Base-by-base conservation (phyloP, 139 green algal genomes). In the Desmodesmus armatus region DNA sequence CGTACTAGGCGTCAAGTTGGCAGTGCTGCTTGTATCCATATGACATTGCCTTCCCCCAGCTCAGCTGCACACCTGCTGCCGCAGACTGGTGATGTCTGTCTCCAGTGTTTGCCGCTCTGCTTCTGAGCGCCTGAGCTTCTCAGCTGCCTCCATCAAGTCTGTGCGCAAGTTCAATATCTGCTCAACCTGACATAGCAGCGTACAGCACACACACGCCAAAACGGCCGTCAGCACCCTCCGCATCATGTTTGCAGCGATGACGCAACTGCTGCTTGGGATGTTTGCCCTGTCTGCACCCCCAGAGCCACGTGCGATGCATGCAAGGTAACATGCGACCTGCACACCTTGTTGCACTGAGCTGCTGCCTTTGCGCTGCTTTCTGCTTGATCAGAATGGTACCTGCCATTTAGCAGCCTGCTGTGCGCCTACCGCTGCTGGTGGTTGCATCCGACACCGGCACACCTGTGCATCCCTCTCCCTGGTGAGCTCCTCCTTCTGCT, bases 401-500 rank as follows among this genome's bases (percentile, higher is more conserved):
- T 58, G 13, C 47, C 47, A 7, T 21, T 33, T 33, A 66, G 60
- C 73, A 5, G 53, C 62, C 67, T 69, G 60, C 60, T 5, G n/a
- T 37, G 60, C n/a, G 3, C n/a, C 13, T 69, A 27, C 60, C 2
- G 60, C 60, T 37, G 60, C 60, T 37, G 60, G 0, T 69, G 27
- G 29, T 23, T 11, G 60, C 60, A 41, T 21, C 29, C 23, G 1
- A 72, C n/a, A n/a, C n/a, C n/a, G n/a, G n/a, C n/a, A 21, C n/a
- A 90, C 90, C 90, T 97, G 94, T 39, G 62, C 70, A 58, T 98
- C 94, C 9, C 95, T 88, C 88, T 97, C 94, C 9, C 85, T 80
- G 3, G 91, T 89, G 23, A 97, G 89, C 60, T 96, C 95, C 78
- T 98, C 94, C 85, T 96, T 96, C 86, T 95, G 91, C 62, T 88